Evolutionary conservation across 176 grass and related monocot species (phyloP), one percentile per base, ranked within the genome.

Genomic region (Musa acuminata): DNA sequence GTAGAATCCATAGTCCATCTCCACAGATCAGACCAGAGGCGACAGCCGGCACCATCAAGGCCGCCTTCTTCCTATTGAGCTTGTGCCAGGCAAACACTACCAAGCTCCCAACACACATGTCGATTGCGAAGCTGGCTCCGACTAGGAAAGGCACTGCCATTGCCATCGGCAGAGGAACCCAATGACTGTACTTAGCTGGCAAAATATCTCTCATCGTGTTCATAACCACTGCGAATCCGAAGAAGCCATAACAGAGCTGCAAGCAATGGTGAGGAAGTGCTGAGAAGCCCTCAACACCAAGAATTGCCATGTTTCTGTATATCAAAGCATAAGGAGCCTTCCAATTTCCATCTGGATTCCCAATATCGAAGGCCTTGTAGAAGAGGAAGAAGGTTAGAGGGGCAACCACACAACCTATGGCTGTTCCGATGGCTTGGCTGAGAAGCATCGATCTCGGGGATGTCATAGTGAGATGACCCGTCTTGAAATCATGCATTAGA

Each of bases 401-500:
- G 29, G 86, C 88, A 24, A 99, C 84, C 20, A 99, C 53, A 54
- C 95, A 99, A 53, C 95, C 95, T 91, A 99, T 99, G 53, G 82
- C 95, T 2, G 88, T 99, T 73, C 95, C 95, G 16, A 99, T 94
- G 74, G 84, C 87, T 64, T 99, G 95, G 69, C 90, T 86, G 58
- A 89, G 73, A 51, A 99, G 77, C 95, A 99, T 99, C 11, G 95
- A 99, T 50, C 78, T 85, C 10, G 95, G 95, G 13, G 95, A 99
- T 77, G 95, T 94, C 79, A 99, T 54, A 2, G 95, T 99, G 19
- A 99, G 86, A 89, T 99, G 84, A 11, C 90, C 95, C 4, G 95
- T 93, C 80, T 99, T 99, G 16, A 99, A 91, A 66, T 99, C 95
- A 13, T 99, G 95, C 95, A 99, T 99, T 68, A 99, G 82, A 87